Evolutionary conservation across 768 basidiomycete genomes (phyloP), one percentile per base, ranked within the genome.

Genomic region (Porphyrellus cyaneotinctus): DNA sequence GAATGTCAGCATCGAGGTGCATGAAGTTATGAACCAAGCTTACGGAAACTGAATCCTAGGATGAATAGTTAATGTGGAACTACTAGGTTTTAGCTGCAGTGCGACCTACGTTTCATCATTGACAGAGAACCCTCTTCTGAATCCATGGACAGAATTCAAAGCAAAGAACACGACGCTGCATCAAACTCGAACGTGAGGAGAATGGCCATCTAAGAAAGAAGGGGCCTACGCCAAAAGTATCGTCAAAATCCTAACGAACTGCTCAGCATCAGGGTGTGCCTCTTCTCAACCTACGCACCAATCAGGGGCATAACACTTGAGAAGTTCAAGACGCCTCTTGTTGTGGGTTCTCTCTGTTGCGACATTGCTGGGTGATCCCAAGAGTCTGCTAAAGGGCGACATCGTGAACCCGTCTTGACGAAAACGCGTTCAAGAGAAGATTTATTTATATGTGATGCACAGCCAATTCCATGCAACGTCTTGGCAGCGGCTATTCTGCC

Each of bases 71-170:
- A 47, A 53, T 64, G 26, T 9, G 63, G 57, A 62, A 43, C 56
- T 52, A 28, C 30, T 3, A 26, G 14, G 14, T 6, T 15, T 38
- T 15, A 42, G 22, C 39, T 32, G 7, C 6, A 24, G 12, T 28
- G 12, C 43, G 45, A 43, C 53, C 35, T 74, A 91, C 84, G 88
- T 81, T 18, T 81, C 82, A 70, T 95, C 92, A 37, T 76, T 69
- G 22, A 93, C 70, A 1, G 89, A 91, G 69, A 95, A 95, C 36
- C 79, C 76, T 53, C 93, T 74, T 65, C 83, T 77, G 70, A 84
- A 94, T 8, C 89, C 88, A 47, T 82, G 72, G 11, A 91, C 71
- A n/a, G 70, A 67, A 61, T 89, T 75, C 17, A 91, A 69, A 12
- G 78, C 75, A 64, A 82, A 82, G 69, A 89, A 88, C 2, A 78